phyloP scores from a whole-genome alignment of 2,329 filamentous ascomycete genomes.

The Aspergillus proliferans region DNA sequence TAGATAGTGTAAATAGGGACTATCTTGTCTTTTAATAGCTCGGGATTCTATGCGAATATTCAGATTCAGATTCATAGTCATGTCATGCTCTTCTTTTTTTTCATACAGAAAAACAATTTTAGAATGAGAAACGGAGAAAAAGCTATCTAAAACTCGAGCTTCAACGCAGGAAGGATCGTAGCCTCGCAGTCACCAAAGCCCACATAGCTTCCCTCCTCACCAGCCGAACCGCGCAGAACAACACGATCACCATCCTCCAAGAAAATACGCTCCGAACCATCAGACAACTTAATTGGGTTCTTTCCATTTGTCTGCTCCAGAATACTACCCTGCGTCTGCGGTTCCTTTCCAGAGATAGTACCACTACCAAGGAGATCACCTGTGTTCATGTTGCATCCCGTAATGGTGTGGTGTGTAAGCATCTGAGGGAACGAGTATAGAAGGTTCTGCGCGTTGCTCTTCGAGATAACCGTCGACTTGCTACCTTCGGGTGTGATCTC shows the following conservation, averaged over 20 bases:
- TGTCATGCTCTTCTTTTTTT: background rate
- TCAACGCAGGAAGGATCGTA: slow-evolving; percentile 48
- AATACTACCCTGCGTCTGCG: slow-evolving; percentile 59
- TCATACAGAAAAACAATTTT: background rate
- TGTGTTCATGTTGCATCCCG: slow-evolving; percentile 66
- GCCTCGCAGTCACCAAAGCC: slow-evolving; percentile 71
- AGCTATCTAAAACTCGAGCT: slow-evolving; percentile 13
- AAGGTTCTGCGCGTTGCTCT: slow-evolving; percentile 59
- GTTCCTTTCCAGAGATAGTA: slow-evolving; percentile 63
- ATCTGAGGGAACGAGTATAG: slow-evolving; percentile 81
- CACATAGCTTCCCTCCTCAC: slow-evolving; percentile 60
- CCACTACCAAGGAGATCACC: slow-evolving; percentile 73
- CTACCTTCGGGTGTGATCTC: slow-evolving; percentile 46
- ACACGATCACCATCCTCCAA: slow-evolving; percentile 69
- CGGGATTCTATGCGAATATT: background rate
- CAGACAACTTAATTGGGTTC: slow-evolving; percentile 53
- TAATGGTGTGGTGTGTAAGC: slow-evolving; percentile 71
- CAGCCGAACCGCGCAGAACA: slow-evolving; percentile 60
- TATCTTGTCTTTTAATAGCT: background rate
- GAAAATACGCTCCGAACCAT: slow-evolving; percentile 63
- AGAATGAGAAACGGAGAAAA: slow-evolving; percentile 1
- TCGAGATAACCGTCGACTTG: slow-evolving; percentile 52
- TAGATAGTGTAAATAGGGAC: background rate
- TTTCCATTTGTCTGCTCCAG: slow-evolving; percentile 70
- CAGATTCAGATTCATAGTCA: background rate